phyloP scores from a whole-genome alignment of 139 green algal species.

The Chlamydomonas sp. region DNA sequence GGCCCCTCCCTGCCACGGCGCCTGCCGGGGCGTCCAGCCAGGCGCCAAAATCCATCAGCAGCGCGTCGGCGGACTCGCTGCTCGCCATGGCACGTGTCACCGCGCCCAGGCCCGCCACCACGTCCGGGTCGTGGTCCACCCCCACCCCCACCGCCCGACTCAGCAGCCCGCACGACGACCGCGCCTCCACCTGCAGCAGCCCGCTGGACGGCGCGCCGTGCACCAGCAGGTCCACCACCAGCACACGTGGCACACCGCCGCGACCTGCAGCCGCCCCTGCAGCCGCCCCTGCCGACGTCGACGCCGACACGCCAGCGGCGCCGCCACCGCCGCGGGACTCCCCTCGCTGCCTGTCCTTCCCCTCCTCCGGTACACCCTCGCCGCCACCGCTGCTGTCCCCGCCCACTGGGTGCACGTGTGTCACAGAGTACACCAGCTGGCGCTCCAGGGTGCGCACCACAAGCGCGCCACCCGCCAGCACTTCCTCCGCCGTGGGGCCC shows the following conservation, averaged over 20 bases:
- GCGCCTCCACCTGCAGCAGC: constrained; percentile 5
- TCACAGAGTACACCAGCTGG: constrained; percentile 3
- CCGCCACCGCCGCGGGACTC: background rate
- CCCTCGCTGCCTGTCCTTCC: background rate
- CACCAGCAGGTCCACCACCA: constrained; percentile 5
- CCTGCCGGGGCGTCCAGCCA: constrained; percentile 13
- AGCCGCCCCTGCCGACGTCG: background rate
- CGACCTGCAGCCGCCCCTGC: background rate
- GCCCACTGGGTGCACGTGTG: background rate
- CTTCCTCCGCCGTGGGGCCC: constrained; percentile 16
- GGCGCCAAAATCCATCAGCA: constrained; percentile 10
- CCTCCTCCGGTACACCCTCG: background rate
- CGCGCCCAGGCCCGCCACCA: background rate
- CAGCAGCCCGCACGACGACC: background rate
- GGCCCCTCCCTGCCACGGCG: background rate
- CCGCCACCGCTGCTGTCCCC: background rate
- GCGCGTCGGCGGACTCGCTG: background rate
- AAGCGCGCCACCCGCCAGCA: constrained; percentile 7
- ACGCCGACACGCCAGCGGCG: background rate
- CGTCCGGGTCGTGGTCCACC: background rate
- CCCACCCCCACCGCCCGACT: background rate
- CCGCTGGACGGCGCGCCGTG: background rate
- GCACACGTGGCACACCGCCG: background rate
- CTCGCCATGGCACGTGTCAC: background rate
- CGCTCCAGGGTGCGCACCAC: background rate